These are phyloP conservation scores for Jamesozyma hellenica DNA, from an alignment of 805 yeast genomes.

Conservation along the genomic window DNA sequence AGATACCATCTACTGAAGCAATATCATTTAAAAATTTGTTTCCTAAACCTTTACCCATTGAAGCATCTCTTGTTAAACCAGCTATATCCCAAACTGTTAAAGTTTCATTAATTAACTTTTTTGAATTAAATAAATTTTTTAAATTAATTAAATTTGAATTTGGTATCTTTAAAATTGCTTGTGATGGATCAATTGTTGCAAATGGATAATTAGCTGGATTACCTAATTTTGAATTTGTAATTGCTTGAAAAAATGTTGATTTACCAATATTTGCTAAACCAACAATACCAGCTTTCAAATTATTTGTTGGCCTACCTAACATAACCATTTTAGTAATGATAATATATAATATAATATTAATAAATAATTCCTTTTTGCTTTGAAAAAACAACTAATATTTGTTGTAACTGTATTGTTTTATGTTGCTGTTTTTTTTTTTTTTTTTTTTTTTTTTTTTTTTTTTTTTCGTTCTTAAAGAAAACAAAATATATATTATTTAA, in stretches of 20 bases:
- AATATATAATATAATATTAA: no score
- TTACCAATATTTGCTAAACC: constrained; percentile 94
- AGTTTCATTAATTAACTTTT: constrained; percentile 55
- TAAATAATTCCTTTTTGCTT: no score
- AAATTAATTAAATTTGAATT: constrained; percentile 49
- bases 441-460: no score
- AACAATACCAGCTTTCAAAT: constrained; percentile 77
- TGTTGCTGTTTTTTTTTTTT: no score
- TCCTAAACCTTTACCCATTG: constrained; percentile 78
- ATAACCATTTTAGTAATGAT: no score
- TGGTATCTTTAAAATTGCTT: constrained; percentile 64
- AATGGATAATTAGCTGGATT: constrained; percentile 97
- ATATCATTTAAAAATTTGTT: constrained; percentile 72
- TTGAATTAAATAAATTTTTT: constrained; percentile 46
- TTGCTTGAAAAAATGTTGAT: constrained; percentile 94
- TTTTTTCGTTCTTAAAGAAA: no score
- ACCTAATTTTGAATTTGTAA: constrained; percentile 86
- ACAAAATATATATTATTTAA: no score
- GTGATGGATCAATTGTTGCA: constrained; percentile 80
- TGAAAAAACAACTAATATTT: no score
- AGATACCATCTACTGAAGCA: constrained; percentile 71
- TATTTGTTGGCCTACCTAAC: constrained; percentile 71
- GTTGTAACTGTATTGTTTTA: neutral
- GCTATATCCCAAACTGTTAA: constrained; percentile 73
- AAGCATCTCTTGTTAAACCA: constrained; percentile 72